Percentiles rank a stretch among this genome's conserved stretches.
Conservation (phyloP, 176 grass and related monocot species). For the Puccinellia tenuiflora region DNA sequence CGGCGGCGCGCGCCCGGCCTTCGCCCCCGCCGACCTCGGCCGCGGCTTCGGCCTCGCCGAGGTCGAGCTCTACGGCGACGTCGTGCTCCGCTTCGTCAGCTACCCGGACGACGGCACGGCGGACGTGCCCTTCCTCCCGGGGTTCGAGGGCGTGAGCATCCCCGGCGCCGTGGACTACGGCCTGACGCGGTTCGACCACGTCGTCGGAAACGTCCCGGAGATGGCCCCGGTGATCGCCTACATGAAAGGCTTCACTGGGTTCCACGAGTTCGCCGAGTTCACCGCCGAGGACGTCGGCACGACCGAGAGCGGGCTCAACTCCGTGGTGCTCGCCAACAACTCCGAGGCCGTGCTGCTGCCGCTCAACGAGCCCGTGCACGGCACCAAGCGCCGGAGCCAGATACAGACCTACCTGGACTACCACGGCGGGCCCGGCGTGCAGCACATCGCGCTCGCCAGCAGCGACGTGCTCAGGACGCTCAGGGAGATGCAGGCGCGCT, state of each 20-base stretch:
- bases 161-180: slow-evolving; percentile 36
- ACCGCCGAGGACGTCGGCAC: slow-evolving; percentile 88
- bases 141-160: slow-evolving; percentile 42
- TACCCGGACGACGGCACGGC: slow-evolving; percentile 16
- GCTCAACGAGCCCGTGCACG: slow-evolving; percentile 91
- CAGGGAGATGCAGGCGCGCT: slow-evolving; percentile 58
- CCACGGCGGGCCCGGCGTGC: slow-evolving; percentile 82
- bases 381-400: slow-evolving; percentile 93
- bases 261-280: slow-evolving; percentile 99
- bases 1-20: slow-evolving; percentile 66
- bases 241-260: slow-evolving; percentile 61
- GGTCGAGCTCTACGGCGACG: slow-evolving; percentile 86
- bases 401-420: slow-evolving; percentile 93
- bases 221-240: slow-evolving; percentile 39
- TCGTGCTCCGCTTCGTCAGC: slow-evolving; percentile 82
- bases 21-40: slow-evolving; percentile 55
- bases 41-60: slow-evolving; percentile 64
- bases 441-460: slow-evolving; percentile 87
- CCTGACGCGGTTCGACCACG: slow-evolving; percentile 62
- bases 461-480: slow-evolving; percentile 67
- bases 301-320: slow-evolving; percentile 91
- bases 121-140: slow-evolving; percentile 47
- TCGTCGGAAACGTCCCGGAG: slow-evolving; percentile 84
- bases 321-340: slow-evolving; percentile 89
- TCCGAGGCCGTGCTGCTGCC: slow-evolving; percentile 70